phyloP scores from a whole-genome alignment of 2,329 filamentous ascomycete species.

The Penicillium vulpinum region DNA sequence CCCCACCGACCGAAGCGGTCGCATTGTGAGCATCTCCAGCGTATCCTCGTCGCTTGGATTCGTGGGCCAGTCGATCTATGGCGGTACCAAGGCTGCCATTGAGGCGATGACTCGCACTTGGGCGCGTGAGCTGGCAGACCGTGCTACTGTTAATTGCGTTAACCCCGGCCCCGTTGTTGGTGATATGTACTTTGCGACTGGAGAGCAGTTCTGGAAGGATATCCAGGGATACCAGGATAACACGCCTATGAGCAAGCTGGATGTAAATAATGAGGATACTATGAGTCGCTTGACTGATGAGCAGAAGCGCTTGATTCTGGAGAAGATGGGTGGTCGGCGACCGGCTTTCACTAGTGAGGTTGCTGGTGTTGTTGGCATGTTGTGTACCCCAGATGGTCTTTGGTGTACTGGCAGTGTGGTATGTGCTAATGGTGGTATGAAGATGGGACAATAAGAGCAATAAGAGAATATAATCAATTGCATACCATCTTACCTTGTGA shows the following conservation, averaged over 20 bases:
- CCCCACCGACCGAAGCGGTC: conserved; percentile 65
- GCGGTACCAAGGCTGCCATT: conserved; percentile 65
- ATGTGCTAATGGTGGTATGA: conserved; percentile 77
- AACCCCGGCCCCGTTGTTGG: conserved; percentile 67
- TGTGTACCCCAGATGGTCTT: conserved; percentile 68
- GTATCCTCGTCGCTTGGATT: conserved; percentile 61
- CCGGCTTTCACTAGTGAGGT: conserved; percentile 69
- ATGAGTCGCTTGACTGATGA: conserved; percentile 62
- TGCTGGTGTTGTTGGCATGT: conserved; percentile 74
- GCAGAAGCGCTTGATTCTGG: conserved; percentile 60
- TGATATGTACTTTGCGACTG: conserved; percentile 64
- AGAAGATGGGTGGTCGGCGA: conserved; percentile 57
- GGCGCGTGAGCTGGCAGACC: conserved; percentile 62
- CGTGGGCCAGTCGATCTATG: conserved; percentile 61
- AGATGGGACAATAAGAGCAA: conserved; percentile 41
- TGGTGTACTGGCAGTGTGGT: conserved; percentile 81
- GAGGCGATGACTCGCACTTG: conserved; percentile 70
- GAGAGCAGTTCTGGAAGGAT: conserved; percentile 57
- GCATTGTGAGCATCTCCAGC: conserved; percentile 63
- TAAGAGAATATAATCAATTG: conserved; percentile 6
- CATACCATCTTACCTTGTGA: background rate
- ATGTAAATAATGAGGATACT: conserved; percentile 55
- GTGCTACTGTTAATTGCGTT: conserved; percentile 64
- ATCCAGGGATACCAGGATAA: conserved; percentile 63
- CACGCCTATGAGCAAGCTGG: conserved; percentile 64